Evolutionary conservation across 2,329 filamentous ascomycete species (phyloP).

Genomic region (Ophiostoma sp.): DNA sequence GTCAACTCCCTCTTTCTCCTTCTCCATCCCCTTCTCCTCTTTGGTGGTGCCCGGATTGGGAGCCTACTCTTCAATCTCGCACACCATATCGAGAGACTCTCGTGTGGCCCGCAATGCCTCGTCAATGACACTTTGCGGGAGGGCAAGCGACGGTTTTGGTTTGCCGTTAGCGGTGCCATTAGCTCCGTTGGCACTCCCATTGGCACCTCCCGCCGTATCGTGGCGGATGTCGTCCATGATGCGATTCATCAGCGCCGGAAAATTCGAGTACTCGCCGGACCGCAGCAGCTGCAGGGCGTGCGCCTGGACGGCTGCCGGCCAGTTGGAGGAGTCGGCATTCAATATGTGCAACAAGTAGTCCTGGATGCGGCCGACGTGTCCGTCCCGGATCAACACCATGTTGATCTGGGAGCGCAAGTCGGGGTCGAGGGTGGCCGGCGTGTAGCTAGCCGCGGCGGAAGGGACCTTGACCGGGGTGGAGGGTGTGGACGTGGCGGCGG

Average conservation of each 20-base stretch:
- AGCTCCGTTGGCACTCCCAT: not conserved
- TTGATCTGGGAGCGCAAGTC: slow-evolving; percentile 66
- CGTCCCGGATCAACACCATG: slow-evolving; percentile 56
- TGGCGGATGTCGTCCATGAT: slow-evolving; percentile 63
- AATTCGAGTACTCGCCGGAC: slow-evolving; percentile 59
- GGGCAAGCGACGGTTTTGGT: slow-evolving; percentile 45
- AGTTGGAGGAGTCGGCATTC: slow-evolving; percentile 60
- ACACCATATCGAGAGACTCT: slow-evolving; percentile 54
- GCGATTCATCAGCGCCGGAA: slow-evolving; percentile 60
- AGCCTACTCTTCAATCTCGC: slow-evolving; percentile 32
- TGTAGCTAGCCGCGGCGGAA: slow-evolving; percentile 59
- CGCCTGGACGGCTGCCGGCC: slow-evolving; percentile 60
- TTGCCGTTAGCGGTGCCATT: slow-evolving; percentile 29
- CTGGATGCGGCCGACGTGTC: slow-evolving; percentile 64
- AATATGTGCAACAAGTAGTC: slow-evolving; percentile 63
- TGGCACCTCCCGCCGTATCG: slow-evolving; percentile 40
- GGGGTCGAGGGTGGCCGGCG: slow-evolving; percentile 60
- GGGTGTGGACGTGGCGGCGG: slow-evolving; percentile 33
- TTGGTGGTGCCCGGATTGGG: not conserved
- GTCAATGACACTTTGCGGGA: slow-evolving; percentile 61
- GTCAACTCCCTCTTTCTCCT: not conserved
- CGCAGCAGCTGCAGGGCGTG: slow-evolving; percentile 63
- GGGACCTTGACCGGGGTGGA: slow-evolving; percentile 63
- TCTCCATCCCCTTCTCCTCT: not conserved
- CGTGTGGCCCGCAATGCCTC: slow-evolving; percentile 61